These are phyloP conservation scores for Westerdykella aurantiaca DNA, from an alignment of 2,329 filamentous ascomycete species.

Conservation along the genomic window DNA sequence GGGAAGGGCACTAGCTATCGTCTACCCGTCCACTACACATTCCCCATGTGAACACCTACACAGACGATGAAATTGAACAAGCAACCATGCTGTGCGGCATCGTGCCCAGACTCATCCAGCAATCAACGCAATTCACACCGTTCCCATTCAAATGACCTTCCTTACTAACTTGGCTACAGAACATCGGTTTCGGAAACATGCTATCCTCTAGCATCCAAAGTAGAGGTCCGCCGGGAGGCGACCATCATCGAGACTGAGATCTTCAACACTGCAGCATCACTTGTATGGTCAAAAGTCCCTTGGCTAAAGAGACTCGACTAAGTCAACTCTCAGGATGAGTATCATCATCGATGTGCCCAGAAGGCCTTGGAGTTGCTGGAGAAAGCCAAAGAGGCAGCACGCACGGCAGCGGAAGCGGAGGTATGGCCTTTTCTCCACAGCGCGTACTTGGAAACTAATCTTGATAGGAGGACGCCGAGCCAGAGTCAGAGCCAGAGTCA, in stretches of 20 bases:
- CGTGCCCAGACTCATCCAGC: no score
- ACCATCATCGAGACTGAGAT: constrained; percentile 61
- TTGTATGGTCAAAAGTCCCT: constrained; percentile 41
- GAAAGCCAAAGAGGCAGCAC: neutral
- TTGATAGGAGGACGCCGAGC: constrained; percentile 22
- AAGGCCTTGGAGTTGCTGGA: constrained; percentile 9
- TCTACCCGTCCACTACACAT: constrained; percentile 43
- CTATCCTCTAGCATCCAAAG: constrained; percentile 1
- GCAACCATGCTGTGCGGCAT: no score
- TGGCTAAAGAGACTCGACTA: constrained; percentile 2
- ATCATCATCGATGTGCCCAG: constrained; percentile 24
- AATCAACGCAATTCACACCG: no score
- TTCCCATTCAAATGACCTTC: no score
- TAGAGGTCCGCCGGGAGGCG: constrained; percentile 53
- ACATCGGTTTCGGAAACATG: no score
- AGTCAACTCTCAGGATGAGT: constrained; percentile 30
- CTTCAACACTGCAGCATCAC: constrained; percentile 53
- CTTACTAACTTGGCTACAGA: no score
- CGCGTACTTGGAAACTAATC: constrained; percentile 19
- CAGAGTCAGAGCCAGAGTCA: constrained; percentile 11
- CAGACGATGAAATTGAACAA: neutral
- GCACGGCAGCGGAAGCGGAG: neutral
- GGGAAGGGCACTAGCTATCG: constrained; percentile 33
- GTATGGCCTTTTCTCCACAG: constrained; percentile 16
- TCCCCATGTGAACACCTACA: constrained; percentile 30